Base-by-base conservation (phyloP, 148 eudicot species). In the Nepenthes mirabilis region DNA sequence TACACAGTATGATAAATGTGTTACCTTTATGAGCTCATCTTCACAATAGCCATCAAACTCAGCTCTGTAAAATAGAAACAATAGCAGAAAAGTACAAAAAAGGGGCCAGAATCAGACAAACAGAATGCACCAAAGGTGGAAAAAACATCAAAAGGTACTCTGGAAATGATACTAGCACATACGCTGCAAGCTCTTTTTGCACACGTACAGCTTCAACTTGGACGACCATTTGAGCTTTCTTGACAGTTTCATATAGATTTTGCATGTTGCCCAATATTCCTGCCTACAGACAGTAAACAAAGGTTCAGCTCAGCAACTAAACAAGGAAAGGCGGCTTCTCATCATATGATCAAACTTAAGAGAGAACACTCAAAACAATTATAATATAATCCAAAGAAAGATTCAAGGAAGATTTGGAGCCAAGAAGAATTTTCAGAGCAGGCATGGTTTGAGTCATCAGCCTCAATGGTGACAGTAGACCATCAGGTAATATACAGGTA, bases 31-130 rank as follows among this genome's bases (percentile, higher is more conserved):
- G 62, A 91, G 90, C 64, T 91, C 97, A 63, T 81, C 95, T 72
- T 91, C 95, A 78, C 97, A 91, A 61, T 91, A 91, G 35, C 97
- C 97, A 81, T 91, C 97, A 76, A 91, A 87, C 64, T 91, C 97
- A 32, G 97, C 84, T 75, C 97, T 91, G 95, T 62, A 74, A 66
- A 10, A n/a, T 49, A 49, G 57, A 61, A 34, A 52, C 11, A 48
- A 47, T 4, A 56, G 51, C 36, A 62, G 52, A 56, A 67, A 62
- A 47, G 48, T 14, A 43, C 13, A 55, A 11, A 40, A 34, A 52
- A 3, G 33, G 36, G 13, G 0, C 14, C 1, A 3, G 13, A 58
- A 33, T 59, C 37, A 23, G 23, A 54, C 33, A 37, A n/a, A 12
- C 23, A 58, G 8, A 35, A 35, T 2, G 3, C 6, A 56, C 34